phyloP scores from a whole-genome alignment of 306 rosid genomes.

The Dalbergia cochinchinensis region DNA sequence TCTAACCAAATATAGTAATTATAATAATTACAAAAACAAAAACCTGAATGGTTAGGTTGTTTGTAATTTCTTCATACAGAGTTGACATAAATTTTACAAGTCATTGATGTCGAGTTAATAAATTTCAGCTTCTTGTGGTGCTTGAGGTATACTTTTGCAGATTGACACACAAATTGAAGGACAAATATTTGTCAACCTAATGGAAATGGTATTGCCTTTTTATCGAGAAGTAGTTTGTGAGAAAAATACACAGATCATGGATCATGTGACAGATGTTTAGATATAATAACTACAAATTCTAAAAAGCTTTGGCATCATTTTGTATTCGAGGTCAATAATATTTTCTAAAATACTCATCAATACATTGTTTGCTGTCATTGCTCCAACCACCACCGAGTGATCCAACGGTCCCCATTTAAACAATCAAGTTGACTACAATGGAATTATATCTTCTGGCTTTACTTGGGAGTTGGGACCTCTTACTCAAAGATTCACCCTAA shows the following conservation, averaged over 20 bases:
- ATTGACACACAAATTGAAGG: neutral
- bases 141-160: neutral
- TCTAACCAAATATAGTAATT: neutral
- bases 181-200: slow-evolving; percentile 8
- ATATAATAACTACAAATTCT: neutral
- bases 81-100: slow-evolving; percentile 3
- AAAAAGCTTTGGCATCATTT: neutral
- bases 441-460: neutral
- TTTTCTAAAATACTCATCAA: neutral
- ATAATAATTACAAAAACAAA: neutral
- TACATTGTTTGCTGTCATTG: slow-evolving; percentile 37
- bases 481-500: slow-evolving; percentile 26
- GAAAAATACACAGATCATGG: neutral
- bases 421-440: slow-evolving; percentile 36
- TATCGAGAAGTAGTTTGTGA: neutral
- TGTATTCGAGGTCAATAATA: neutral
- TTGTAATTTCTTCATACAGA: neutral
- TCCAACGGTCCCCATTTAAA: slow-evolving; percentile 42
- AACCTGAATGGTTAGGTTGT: slow-evolving; percentile 3
- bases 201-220: neutral
- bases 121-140: slow-evolving; percentile 24
- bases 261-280: neutral
- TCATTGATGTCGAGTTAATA: neutral
- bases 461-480: slow-evolving; percentile 38
- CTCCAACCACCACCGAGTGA: slow-evolving; percentile 31